A percentile compares a stretch with the other conserved stretches of the same genome.
Conservation (phyloP, 768 basidiomycete species). For the Lactarius indigo region DNA sequence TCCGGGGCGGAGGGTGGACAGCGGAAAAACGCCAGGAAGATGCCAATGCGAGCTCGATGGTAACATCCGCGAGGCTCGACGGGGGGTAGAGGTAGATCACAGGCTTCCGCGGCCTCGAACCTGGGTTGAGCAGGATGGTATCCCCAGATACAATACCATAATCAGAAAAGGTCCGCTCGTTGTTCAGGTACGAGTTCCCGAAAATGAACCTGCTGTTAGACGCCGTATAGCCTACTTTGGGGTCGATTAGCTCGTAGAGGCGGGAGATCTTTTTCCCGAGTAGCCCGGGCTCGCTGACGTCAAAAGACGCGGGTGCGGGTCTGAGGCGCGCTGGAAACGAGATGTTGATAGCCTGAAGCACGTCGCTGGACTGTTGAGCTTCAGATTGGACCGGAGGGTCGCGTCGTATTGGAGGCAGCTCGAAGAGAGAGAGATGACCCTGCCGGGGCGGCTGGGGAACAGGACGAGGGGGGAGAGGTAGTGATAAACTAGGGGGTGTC, state of each 20-base stretch:
- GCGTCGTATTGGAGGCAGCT: background rate
- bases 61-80: constrained; percentile 6
- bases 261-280: background rate
- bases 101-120: constrained; percentile 2
- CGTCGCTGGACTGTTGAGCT: background rate
- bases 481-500: background rate
- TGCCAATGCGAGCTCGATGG: background rate
- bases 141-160: background rate
- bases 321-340: background rate
- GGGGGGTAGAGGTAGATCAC: constrained; percentile 18
- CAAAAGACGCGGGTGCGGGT: background rate
- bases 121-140: background rate
- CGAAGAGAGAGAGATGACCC: background rate
- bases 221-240: background rate
- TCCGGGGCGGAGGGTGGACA: constrained; percentile 3
- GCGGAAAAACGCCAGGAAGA: constrained; percentile 14
- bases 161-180: background rate
- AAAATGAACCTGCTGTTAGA: background rate
- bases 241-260: background rate
- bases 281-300: background rate
- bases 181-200: background rate
- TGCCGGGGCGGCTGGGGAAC: background rate
- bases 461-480: background rate
- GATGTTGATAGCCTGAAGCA: background rate
- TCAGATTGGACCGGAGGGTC: background rate